Evolutionary conservation across 148 eudicot genomes (phyloP).

Genomic region (Heliamphora exappendiculata): DNA sequence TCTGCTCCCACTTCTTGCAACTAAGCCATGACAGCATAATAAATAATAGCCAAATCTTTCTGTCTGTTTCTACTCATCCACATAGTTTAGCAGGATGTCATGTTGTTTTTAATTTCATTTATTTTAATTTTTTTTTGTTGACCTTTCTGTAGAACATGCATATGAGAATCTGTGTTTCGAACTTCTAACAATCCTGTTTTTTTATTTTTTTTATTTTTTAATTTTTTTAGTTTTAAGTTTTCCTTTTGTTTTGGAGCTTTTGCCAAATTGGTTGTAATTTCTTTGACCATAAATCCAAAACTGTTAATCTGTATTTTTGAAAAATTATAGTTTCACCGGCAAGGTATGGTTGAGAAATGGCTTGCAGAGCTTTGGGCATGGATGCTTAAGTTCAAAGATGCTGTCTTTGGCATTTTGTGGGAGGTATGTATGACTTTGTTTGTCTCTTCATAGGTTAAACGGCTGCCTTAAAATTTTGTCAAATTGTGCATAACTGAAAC

Average conservation of each 20-base stretch:
- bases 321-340: slow-evolving; percentile 59
- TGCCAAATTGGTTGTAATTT: background rate
- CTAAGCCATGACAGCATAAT: background rate
- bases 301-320: slow-evolving; percentile 12
- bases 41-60: background rate
- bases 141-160: background rate
- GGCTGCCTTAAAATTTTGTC: background rate
- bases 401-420: slow-evolving; percentile 47
- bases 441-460: background rate
- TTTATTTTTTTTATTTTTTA: background rate
- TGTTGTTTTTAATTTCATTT: background rate
- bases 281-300: slow-evolving; percentile 3
- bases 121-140: background rate
- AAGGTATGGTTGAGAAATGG: slow-evolving; percentile 81
- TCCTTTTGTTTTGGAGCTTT: background rate
- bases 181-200: background rate
- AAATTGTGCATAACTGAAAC: background rate
- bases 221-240: background rate
- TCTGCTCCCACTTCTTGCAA: too few relatives aligned
- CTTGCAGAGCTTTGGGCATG: slow-evolving; percentile 75
- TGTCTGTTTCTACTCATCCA: background rate
- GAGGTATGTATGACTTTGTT: slow-evolving; percentile 46
- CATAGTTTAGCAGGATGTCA: background rate
- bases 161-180: background rate
- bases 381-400: slow-evolving; percentile 68